These are phyloP conservation scores for Epithemia pelagica DNA, from an alignment of 108 stramenopile species.

Conservation along the genomic window DNA sequence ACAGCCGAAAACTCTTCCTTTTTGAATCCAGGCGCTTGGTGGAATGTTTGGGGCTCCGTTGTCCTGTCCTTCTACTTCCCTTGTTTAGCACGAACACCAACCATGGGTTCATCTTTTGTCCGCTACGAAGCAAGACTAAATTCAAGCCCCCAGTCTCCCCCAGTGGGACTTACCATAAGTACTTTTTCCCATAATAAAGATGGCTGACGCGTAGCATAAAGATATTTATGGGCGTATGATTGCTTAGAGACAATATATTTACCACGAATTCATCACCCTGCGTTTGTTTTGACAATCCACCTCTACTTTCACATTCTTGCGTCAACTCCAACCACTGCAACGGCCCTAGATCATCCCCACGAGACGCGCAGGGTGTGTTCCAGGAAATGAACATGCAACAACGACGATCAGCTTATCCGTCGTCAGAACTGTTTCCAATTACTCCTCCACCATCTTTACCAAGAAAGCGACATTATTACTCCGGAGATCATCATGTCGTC, in stretches of 20 bases:
- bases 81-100: background rate
- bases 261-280: background rate
- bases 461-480: background rate
- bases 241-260: no score
- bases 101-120: background rate
- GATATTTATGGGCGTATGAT: background rate
- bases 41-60: background rate
- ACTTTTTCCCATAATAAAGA: background rate
- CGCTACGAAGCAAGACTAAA: background rate
- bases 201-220: background rate
- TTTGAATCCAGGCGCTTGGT: background rate
- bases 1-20: background rate
- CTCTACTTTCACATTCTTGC: background rate
- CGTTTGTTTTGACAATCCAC: background rate
- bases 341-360: background rate
- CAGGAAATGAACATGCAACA: background rate
- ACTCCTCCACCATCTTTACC: background rate
- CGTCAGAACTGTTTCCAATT: background rate
- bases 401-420: background rate
- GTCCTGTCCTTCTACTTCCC: background rate
- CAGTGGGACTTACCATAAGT: background rate
- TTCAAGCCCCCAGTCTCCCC: background rate
- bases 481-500: background rate
- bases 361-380: background rate
- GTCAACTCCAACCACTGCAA: background rate